These are phyloP conservation scores for Proliferodiscus dingleyae DNA, from an alignment of 2,329 filamentous ascomycete genomes.

Conservation along the genomic window DNA sequence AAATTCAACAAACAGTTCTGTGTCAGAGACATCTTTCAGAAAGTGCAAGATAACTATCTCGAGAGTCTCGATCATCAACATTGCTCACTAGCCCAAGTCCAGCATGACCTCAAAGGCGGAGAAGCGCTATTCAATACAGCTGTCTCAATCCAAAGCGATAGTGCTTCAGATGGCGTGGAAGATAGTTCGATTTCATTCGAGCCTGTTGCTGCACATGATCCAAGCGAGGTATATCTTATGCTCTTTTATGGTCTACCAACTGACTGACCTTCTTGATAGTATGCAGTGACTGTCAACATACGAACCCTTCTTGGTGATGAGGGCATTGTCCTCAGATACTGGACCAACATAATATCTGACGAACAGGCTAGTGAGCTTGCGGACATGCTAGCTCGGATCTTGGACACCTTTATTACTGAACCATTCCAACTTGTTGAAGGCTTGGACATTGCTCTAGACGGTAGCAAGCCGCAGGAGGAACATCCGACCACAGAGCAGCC, in stretches of 20 bases:
- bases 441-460: slow-evolving; percentile 4
- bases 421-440: slow-evolving; percentile 9
- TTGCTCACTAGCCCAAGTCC: slow-evolving; percentile 40
- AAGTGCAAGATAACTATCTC: slow-evolving; percentile 32
- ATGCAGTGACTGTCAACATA: slow-evolving; percentile 33
- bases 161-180: background rate
- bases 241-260: background rate
- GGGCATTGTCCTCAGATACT: slow-evolving; percentile 27
- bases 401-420: slow-evolving; percentile 29
- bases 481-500: background rate
- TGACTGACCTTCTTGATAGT: slow-evolving; percentile 18
- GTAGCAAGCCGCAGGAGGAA: background rate
- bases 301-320: slow-evolving; percentile 4
- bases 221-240: slow-evolving; percentile 16
- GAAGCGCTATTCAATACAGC: slow-evolving; percentile 23
- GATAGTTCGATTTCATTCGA: slow-evolving; percentile 5
- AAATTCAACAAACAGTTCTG: slow-evolving; percentile 12
- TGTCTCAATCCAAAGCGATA: slow-evolving; percentile 14
- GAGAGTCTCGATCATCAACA: slow-evolving; percentile 32
- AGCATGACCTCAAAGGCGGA: slow-evolving; percentile 21
- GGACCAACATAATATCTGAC: slow-evolving; percentile 36
- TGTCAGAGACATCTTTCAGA: slow-evolving; percentile 26
- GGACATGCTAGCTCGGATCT: slow-evolving; percentile 33
- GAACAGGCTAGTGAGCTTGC: slow-evolving; percentile 36
- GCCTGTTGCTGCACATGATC: slow-evolving; percentile 8